phyloP scores from a whole-genome alignment of 2,329 filamentous ascomycete species.

The Fusarium globosum region DNA sequence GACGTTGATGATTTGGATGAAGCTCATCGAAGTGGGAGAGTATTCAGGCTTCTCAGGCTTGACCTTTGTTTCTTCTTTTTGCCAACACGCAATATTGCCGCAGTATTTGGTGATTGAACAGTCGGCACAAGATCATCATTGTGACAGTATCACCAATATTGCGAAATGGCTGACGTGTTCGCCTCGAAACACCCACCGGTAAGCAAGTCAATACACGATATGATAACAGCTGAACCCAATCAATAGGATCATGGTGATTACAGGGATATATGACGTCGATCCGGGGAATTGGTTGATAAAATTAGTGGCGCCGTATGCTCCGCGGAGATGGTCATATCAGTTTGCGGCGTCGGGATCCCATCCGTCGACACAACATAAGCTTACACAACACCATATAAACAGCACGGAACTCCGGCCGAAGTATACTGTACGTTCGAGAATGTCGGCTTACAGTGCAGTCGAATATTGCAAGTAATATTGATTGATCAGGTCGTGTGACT shows the following conservation, averaged over 20 bases:
- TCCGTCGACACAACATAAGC: conserved; percentile 21
- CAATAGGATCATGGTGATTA: conserved; percentile 2
- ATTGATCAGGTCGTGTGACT: conserved; percentile 5
- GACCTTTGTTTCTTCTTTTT: neutral
- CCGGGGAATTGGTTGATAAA: conserved; percentile 22
- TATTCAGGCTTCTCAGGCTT: neutral
- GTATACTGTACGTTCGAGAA: neutral
- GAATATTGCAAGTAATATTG: neutral
- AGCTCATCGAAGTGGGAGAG: conserved; percentile 6
- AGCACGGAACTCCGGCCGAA: conserved; percentile 9
- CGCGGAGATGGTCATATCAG: conserved; percentile 35
- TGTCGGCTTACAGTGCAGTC: neutral
- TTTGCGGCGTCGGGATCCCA: conserved; percentile 24
- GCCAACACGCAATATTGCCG: neutral
- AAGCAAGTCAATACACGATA: conserved; percentile 4
- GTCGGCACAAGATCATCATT: neutral
- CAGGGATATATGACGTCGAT: conserved; percentile 37
- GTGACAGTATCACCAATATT: neutral
- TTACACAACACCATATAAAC: conserved; percentile 9
- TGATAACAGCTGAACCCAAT: conserved; percentile 7
- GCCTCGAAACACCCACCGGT: neutral
- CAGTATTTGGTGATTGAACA: neutral
- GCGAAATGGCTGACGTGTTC: conserved; percentile 15
- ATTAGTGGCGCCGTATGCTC: conserved; percentile 25
- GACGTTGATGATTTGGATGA: conserved; percentile 11